Evolutionary conservation across 768 basidiomycete species (phyloP).

Genomic region (Rhodotorula graminis): DNA sequence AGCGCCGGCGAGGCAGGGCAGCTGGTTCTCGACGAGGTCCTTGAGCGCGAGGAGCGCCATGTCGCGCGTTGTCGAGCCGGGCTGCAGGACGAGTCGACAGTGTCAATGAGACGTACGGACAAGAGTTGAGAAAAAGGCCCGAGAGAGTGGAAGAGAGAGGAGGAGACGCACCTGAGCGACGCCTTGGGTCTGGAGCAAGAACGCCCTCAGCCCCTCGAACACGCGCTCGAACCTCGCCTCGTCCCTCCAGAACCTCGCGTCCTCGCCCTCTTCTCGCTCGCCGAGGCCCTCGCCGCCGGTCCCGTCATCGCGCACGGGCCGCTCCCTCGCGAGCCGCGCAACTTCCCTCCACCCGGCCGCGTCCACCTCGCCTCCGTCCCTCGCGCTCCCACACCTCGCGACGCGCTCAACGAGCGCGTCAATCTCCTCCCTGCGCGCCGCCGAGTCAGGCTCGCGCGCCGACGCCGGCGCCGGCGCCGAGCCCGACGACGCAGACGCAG

Average conservation of each 20-base stretch:
- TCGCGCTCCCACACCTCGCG: not conserved
- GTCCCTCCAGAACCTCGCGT: slow-evolving; percentile 12
- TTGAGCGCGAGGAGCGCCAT: slow-evolving; percentile 33
- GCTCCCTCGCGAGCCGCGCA: slow-evolving; percentile 24
- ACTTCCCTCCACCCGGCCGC: not conserved
- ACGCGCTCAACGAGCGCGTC: slow-evolving; percentile 3
- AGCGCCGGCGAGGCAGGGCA: slow-evolving; percentile 28
- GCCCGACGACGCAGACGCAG: too few species aligned
- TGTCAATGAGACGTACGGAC: too few species aligned
- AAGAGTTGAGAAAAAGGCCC: too few species aligned
- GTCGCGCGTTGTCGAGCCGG: slow-evolving; percentile 3
- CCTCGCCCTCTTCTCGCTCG: not conserved
- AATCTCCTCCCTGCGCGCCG: slow-evolving; percentile 2
- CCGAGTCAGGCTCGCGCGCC: slow-evolving; percentile 8
- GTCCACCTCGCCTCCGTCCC: slow-evolving; percentile 1
- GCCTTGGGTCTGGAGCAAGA: not conserved
- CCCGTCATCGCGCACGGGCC: slow-evolving; percentile 37
- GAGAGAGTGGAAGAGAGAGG: not conserved
- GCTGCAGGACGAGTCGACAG: too few species aligned
- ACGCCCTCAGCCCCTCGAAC: slow-evolving; percentile 10
- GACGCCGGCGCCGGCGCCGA: too few species aligned
- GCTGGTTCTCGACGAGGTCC: slow-evolving; percentile 39
- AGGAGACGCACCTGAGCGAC: slow-evolving; percentile 1
- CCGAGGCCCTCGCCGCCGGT: slow-evolving; percentile 3
- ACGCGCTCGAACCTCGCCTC: slow-evolving; percentile 16